These are phyloP conservation scores for Aspergillus neotritici DNA, from an alignment of 2,329 filamentous ascomycete genomes.

Conservation along the genomic window DNA sequence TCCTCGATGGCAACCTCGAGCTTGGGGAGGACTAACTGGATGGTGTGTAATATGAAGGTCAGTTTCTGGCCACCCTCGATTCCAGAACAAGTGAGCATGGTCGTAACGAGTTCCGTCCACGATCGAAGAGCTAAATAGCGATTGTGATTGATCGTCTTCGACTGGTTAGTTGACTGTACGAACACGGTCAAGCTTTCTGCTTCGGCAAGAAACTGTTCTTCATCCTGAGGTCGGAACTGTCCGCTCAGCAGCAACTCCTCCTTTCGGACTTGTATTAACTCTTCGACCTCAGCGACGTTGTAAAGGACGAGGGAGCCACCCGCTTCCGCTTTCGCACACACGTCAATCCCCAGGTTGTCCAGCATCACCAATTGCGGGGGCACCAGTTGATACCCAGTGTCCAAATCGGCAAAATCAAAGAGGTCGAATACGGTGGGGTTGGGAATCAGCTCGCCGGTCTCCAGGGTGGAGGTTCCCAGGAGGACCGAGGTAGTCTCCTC, in stretches of 20 bases:
- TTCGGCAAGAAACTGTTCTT: conserved; percentile 38
- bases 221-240: conserved; percentile 41
- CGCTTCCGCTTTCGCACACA: conserved; percentile 57
- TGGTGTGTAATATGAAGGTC: conserved; percentile 74
- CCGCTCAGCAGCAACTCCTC: conserved; percentile 35
- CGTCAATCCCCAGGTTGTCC: conserved; percentile 59
- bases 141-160: conserved; percentile 31
- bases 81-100: conserved; percentile 77
- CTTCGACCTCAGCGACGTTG: conserved; percentile 64
- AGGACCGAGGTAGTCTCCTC: conserved; percentile 61
- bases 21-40: conserved; percentile 83
- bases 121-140: conserved; percentile 67
- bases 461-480: conserved; percentile 64
- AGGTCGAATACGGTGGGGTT: conserved; percentile 82
- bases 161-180: conserved; percentile 38
- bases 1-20: conserved; percentile 71
- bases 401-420: conserved; percentile 78
- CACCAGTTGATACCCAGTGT: conserved; percentile 44
- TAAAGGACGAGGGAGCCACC: conserved; percentile 51
- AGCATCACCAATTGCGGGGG: conserved; percentile 57
- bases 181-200: conserved; percentile 33
- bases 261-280: conserved; percentile 60
- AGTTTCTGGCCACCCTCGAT: conserved; percentile 67
- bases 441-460: conserved; percentile 59
- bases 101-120: conserved; percentile 78